Evolutionary conservation across 805 yeast species (phyloP), one percentile per base, ranked within the genome.

Genomic region (Pichia rugopelliculosa): DNA sequence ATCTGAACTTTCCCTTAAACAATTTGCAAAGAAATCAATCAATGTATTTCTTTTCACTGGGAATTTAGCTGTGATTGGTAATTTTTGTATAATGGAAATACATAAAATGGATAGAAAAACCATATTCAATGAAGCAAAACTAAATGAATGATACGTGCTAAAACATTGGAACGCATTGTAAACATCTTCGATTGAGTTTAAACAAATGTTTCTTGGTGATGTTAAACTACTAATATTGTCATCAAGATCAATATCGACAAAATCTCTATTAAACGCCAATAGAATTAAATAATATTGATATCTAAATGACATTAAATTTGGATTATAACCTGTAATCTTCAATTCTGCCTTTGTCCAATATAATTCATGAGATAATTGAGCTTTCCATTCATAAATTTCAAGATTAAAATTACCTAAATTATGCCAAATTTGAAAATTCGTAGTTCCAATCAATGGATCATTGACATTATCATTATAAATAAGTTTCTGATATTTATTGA

Each of bases 181-280:
- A 13, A 45, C 41, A 17, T 45, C 45, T 17, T 45, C 44, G 13
- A 45, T 45, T 22, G 36, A 12, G 10, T 18, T 17, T 17, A 36
- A 3, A 22, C 41, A 39, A 11, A 41, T 15, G 4, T 34, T 23
- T 36, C 22, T 36, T 9, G 48, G 36, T 2, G 44, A 20, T 3
- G 17, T 18, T 5, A 7, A 13, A 24, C 12, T 25, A 6, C 18
- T 9, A 4, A 21, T 8, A 3, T 17, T 30, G 6, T 30, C 18
- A 7, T 39, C 22, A 4, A n/a, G 11, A 25, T 24, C 15, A 4
- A 9, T n/a, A 21, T 41, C 10, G 6, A 37, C 18, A 70, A 56
- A 17, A 70, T 59, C 44, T 63, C 61, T 42, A 36, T 47, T 42
- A 13, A 42, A 36, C 4, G 42, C 37, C 4, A 43, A 27, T n/a